These are phyloP conservation scores for Solanum acaule DNA, from an alignment of 257 asterid species.

Conservation along the genomic window DNA sequence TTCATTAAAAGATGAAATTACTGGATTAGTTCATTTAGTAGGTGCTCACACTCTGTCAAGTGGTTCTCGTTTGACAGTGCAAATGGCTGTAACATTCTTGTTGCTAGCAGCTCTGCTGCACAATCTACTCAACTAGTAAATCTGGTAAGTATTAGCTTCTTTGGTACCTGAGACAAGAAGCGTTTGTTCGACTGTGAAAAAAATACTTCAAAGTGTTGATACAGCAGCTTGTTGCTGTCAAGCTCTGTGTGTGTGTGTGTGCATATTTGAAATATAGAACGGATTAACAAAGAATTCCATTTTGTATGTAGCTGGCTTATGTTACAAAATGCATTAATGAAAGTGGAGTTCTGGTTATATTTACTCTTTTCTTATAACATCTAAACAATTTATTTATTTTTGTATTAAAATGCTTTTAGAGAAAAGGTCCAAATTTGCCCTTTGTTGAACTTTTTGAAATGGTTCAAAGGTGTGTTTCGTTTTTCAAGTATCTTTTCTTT, in stretches of 20 bases:
- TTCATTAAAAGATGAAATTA: conserved; percentile 81
- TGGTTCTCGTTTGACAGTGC: conserved; percentile 18
- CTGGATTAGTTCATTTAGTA: conserved; percentile 92
- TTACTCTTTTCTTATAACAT: background rate
- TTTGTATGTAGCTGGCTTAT: background rate
- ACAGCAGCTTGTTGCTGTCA: background rate
- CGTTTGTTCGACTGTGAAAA: background rate
- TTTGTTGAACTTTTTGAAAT: too few relatives aligned
- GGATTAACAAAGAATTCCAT: background rate
- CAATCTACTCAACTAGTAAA: conserved; percentile 11
- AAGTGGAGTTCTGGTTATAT: background rate
- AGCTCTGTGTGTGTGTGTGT: too few relatives aligned
- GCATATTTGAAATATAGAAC: background rate
- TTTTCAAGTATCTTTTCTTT: too few relatives aligned
- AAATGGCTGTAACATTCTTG: conserved; percentile 17
- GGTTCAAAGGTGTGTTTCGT: too few relatives aligned
- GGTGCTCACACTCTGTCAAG: conserved; percentile 75
- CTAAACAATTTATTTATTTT: background rate
- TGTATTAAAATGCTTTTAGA: background rate
- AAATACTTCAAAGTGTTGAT: background rate
- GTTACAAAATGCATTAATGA: background rate
- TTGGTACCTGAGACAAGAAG: background rate
- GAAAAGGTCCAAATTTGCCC: background rate
- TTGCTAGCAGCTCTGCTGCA: conserved; percentile 35
- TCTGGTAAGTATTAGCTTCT: background rate